Base-by-base conservation (phyloP, 2,329 filamentous ascomycete species). In the Fusarium domesticum region DNA sequence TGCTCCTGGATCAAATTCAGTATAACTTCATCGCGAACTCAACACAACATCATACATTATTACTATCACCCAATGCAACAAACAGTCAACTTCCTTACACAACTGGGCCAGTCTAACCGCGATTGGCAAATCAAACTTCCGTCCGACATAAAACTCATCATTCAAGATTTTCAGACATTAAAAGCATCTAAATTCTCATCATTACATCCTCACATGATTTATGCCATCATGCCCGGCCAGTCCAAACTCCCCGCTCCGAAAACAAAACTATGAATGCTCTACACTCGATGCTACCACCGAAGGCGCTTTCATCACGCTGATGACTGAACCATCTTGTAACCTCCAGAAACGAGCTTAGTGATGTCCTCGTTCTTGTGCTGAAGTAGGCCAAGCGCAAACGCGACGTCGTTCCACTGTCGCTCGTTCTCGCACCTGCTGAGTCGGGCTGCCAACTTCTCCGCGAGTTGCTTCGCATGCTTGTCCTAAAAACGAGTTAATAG, bases 341-440 rank as follows among this genome's bases (percentile, higher is more conserved):
- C 89, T 49, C 87, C 87, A 1, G 78, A 70, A 15, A 95, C 76
- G 47, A 84, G 64, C 72, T 90, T 93, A 47, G 79, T 76, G 45
- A 95, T 95, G 35, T 95, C 89, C 62, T 95, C 89, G 59, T 92
- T 92, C 74, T 93, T 95, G 66, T 98, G 93, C 61, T 90, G 91
- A 44, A 98, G 70, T 47, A 96, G 70, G 3, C 89, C 89, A 47
- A 98, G 71, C 3, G 91, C 91, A 72, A 90, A 98, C 0, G 92
- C 89, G 34, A 97, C 91, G 69, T 98, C 93, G 63, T 92, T 95
- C 93, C 93, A 98, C 65, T 97, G 91, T 52, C 91, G 78, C 70
- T 98, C 92, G 37, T 80, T 95, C 64, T 96, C 91, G 61, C 91
- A 96, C 36, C 92, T 80, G 2, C 80, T 76, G 35, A 98, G 76